Evolutionary conservation across 345 rosid species (phyloP), one percentile per base, ranked within the genome.

Genomic region (Anastatica hierochuntica): DNA sequence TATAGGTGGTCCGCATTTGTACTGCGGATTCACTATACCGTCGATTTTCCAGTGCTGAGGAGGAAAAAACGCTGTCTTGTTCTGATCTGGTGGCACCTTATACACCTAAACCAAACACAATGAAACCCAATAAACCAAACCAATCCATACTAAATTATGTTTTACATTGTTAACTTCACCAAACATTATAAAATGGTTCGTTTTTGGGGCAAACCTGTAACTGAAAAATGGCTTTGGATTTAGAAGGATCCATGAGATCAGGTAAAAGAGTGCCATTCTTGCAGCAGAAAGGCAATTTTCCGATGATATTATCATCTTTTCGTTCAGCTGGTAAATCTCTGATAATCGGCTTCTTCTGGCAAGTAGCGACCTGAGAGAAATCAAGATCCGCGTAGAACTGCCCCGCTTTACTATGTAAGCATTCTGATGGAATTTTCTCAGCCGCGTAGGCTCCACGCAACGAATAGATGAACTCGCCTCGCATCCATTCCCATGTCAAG

Each of bases 401-500:
- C 1, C 90, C 97, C 0, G 87, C 74, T 0, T 69, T 44, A 44
- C 98, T 84, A 8, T 74, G 82, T 41, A 92, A 24, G 66, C 98
- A 92, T 8, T 47, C 75, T 0, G 77, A 43, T 0, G 38, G 43
- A 55, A 75, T 77, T 16, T 56, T 74, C 40, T 16, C 49, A 40
- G 68, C 81, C 18, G 90, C 74, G 62, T 69, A 83, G 31, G 94
- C 98, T 29, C 98, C 98, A 55, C 79, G 73, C 90, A 92, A 64
- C 4, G 79, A 43, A 62, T 62, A 19, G 30, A 88, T 83, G 75
- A 92, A 92, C 71, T 92, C 98, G 3, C 85, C 88, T 43, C 89
- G 72, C 81, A 74, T 81, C 97, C 98, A 92, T 44, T 88, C 94
- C 95, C 95, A 92, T 4, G 95, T 88, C 14, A 92, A 51, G 67